phyloP scores from a whole-genome alignment of 345 rosid genomes.

The Xanthoceras sorbifolium region DNA sequence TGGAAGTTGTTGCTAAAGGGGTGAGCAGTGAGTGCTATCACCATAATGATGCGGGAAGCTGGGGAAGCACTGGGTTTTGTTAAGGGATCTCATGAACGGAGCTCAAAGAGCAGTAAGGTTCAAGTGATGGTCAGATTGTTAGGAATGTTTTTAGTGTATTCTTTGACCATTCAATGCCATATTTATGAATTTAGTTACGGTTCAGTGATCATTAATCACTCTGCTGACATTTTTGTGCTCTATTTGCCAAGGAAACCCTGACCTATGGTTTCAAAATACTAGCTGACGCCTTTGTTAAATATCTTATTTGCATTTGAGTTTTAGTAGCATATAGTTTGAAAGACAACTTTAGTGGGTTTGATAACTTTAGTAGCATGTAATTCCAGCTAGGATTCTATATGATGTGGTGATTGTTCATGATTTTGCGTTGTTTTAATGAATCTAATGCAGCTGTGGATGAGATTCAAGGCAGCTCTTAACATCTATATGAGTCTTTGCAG shows the following conservation, averaged over 20 bases:
- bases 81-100: background rate
- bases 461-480: background rate
- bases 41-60: background rate
- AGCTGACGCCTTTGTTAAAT: background rate
- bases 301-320: background rate
- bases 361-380: background rate
- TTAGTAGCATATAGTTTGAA: background rate
- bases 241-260: background rate
- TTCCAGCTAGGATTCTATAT: background rate
- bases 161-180: background rate
- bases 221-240: background rate
- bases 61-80: background rate
- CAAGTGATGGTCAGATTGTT: background rate
- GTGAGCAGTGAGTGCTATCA: background rate
- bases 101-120: background rate
- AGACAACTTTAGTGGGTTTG: background rate
- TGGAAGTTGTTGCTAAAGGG: background rate
- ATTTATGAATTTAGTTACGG: background rate
- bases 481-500: background rate
- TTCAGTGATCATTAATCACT: background rate
- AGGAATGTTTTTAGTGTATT: background rate
- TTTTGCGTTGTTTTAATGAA: background rate
- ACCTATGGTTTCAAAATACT: background rate
- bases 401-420: background rate
- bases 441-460: background rate